Evolutionary conservation across 2,329 filamentous ascomycete genomes (phyloP).

Genomic region (Penicillium janthinellum): DNA sequence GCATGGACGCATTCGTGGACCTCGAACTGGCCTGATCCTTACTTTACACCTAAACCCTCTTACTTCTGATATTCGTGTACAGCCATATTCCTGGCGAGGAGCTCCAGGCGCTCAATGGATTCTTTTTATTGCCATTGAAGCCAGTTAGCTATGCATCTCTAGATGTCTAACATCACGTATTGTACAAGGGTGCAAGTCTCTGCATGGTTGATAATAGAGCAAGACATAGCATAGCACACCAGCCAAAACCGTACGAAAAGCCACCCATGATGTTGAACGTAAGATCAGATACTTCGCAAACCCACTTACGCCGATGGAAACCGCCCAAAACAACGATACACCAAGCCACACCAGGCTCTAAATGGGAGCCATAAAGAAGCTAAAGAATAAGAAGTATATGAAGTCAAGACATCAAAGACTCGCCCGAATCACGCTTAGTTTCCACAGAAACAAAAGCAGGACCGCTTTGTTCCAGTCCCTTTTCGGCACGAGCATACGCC

Average conservation of each 20-base stretch:
- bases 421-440: conserved; percentile 60
- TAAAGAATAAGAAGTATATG: background rate
- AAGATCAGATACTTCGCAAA: background rate
- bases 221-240: background rate
- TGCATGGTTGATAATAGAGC: background rate
- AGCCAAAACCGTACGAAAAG: background rate
- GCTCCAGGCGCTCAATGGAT: conserved; percentile 38
- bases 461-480: conserved; percentile 65
- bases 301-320: background rate
- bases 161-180: conserved; percentile 1
- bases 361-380: background rate
- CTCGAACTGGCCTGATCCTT: background rate
- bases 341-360: background rate
- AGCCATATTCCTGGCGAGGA: conserved; percentile 38
- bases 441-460: conserved; percentile 73
- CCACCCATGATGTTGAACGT: background rate
- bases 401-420: conserved; percentile 33
- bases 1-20: background rate
- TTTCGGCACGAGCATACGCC: conserved; percentile 72
- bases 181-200: background rate
- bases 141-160: conserved; percentile 2
- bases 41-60: background rate
- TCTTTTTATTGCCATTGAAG: conserved; percentile 10
- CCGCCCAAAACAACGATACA: background rate
- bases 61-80: conserved; percentile 27